Percentiles rank a stretch among this genome's conserved stretches.
phyloP scores from a whole-genome alignment of 352 stramenopile genomes.

The Phytophthora nicotianae region DNA sequence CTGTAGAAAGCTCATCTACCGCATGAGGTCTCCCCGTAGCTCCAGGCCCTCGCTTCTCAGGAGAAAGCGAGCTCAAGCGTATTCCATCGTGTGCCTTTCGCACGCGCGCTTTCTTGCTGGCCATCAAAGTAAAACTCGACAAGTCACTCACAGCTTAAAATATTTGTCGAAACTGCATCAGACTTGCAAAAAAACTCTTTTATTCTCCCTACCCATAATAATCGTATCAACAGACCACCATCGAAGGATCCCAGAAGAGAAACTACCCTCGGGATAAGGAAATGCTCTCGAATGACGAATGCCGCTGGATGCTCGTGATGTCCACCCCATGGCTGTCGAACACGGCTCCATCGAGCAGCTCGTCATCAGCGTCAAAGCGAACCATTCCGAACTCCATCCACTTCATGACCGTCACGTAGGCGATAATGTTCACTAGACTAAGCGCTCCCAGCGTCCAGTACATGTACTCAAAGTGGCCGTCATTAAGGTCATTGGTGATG shows the following conservation, averaged over 20 bases:
- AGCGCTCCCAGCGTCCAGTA: slow-evolving; percentile 82
- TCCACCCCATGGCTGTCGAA: slow-evolving; percentile 66
- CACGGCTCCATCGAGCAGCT: slow-evolving; percentile 65
- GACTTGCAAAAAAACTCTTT: slow-evolving; percentile 18
- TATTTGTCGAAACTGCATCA: slow-evolving; percentile 18
- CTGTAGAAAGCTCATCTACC: slow-evolving; percentile 46
- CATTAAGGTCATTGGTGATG: slow-evolving; percentile 76
- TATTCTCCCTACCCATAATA: slow-evolving; percentile 48
- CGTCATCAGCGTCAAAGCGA: slow-evolving; percentile 69
- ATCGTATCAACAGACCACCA: slow-evolving; percentile 41
- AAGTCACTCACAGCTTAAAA: slow-evolving; percentile 12
- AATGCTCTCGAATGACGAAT: slow-evolving; percentile 86
- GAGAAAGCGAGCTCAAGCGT: slow-evolving; percentile 44
- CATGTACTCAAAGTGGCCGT: slow-evolving; percentile 91
- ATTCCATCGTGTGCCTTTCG: slow-evolving; percentile 54
- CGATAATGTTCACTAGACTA: slow-evolving; percentile 74
- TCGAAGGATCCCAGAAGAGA: slow-evolving; percentile 2
- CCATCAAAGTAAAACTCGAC: slow-evolving; percentile 22
- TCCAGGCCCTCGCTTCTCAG: slow-evolving; percentile 10
- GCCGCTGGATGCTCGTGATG: slow-evolving; percentile 68
- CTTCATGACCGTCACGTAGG: slow-evolving; percentile 82
- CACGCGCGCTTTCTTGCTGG: slow-evolving; percentile 39
- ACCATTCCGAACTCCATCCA: slow-evolving; percentile 90
- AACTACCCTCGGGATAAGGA: slow-evolving; percentile 52
- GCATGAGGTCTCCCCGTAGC: slow-evolving; percentile 11